Conservation (phyloP, 805 yeast species). For the Komagataella pseudopastoris region DNA sequence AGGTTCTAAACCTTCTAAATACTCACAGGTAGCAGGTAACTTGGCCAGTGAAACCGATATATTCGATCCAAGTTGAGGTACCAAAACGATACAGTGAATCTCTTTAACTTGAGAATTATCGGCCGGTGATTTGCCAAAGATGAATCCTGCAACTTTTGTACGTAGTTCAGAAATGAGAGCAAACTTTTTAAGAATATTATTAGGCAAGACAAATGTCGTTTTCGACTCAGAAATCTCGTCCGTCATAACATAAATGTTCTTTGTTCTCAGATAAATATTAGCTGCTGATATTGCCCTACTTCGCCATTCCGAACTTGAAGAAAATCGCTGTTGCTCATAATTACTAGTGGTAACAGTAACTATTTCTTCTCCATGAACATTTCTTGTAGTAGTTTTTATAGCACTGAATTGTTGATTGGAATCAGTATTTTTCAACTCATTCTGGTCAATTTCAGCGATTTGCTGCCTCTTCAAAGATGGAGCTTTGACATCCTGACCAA, state of each 20-base stretch:
- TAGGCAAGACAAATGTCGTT: constrained; percentile 68
- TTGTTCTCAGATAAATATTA: constrained; percentile 58
- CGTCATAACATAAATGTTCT: constrained; percentile 58
- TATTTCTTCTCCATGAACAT: constrained; percentile 94
- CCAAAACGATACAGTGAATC: constrained; percentile 56
- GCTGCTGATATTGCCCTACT: constrained; percentile 70
- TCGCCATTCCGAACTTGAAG: constrained; percentile 87
- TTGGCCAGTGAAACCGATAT: constrained; percentile 36
- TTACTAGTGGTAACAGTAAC: constrained; percentile 85
- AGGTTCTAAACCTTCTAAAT: constrained; percentile 50
- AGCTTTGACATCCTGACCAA: constrained; percentile 88
- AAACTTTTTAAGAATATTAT: constrained; percentile 64
- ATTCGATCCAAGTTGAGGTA: constrained; percentile 78
- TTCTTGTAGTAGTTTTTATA: constrained; percentile 68
- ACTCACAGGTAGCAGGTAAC: constrained; percentile 13
- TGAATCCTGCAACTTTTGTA: constrained; percentile 67
- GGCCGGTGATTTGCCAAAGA: constrained; percentile 69
- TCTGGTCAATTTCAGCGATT: constrained; percentile 58
- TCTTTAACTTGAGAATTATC: constrained; percentile 71
- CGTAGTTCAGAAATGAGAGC: constrained; percentile 71
- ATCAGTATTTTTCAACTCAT: constrained; percentile 24
- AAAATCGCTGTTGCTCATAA: constrained; percentile 74
- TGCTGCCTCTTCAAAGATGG: constrained; percentile 83
- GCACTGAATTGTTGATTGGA: constrained; percentile 51
- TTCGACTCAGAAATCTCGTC: constrained; percentile 41